Conservation (phyloP, 2,329 filamentous ascomycete species). For the Colletotrichum sp. region DNA sequence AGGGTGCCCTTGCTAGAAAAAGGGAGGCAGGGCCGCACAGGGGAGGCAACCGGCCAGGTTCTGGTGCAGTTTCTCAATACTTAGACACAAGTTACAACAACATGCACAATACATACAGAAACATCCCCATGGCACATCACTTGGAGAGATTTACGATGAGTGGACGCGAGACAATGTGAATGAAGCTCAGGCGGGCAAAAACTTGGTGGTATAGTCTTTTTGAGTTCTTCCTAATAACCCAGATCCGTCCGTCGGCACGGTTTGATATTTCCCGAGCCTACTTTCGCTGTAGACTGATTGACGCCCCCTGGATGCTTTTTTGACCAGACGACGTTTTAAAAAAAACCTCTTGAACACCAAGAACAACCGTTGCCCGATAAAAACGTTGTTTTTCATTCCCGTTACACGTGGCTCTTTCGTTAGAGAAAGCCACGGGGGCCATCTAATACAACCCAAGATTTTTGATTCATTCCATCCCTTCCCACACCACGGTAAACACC, state of each 20-base stretch:
- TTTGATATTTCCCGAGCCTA: slow-evolving; percentile 11
- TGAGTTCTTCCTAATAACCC: slow-evolving; percentile 22
- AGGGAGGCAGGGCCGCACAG: neutral
- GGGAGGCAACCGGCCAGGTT: neutral
- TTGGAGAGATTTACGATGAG: neutral
- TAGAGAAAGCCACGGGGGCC: neutral
- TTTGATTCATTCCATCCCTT: neutral
- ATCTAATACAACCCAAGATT: neutral
- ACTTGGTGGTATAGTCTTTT: slow-evolving; percentile 23
- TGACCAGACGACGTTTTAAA: slow-evolving; percentile 12
- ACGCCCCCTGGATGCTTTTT: slow-evolving; percentile 7
- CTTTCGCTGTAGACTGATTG: slow-evolving; percentile 10
- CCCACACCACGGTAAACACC: neutral
- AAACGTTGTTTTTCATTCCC: slow-evolving; percentile 22
- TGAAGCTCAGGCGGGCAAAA: slow-evolving; percentile 15
- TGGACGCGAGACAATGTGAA: neutral
- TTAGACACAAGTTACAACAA: neutral
- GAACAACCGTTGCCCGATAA: slow-evolving; percentile 22
- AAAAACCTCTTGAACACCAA: slow-evolving; percentile 22
- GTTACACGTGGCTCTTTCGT: slow-evolving; percentile 7
- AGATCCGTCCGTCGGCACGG: slow-evolving; percentile 15
- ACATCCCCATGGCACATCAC: neutral
- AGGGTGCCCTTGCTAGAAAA: neutral
- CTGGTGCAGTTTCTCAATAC: neutral
- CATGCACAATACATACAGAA: neutral